A percentile compares a stretch with the other conserved stretches of the same genome.
phyloP scores from a whole-genome alignment of 495 filamentous ascomycete genomes.

The Aspergillus mulundensis region DNA sequence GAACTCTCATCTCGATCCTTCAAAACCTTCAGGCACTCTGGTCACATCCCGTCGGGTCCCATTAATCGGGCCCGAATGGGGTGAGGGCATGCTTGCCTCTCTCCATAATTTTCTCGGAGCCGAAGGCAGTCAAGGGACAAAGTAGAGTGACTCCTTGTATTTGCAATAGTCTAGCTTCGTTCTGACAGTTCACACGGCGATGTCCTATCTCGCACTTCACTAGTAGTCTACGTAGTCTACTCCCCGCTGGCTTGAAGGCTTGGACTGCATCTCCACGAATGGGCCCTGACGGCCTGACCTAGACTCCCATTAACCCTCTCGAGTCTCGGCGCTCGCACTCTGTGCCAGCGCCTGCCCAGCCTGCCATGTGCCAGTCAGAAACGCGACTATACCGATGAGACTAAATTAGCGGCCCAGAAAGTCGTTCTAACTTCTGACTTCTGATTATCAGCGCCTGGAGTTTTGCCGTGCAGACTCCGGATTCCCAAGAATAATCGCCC shows the following conservation, averaged over 20 bases:
- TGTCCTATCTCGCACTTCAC: not conserved
- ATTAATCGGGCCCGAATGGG: not conserved
- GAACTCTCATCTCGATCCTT: not conserved
- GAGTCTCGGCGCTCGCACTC: not conserved
- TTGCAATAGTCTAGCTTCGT: not conserved
- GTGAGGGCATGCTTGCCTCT: not conserved
- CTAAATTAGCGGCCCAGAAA: conserved; percentile 11
- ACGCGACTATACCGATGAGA: conserved; percentile 10
- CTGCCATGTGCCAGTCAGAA: conserved; percentile 14
- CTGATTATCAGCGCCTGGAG: not conserved
- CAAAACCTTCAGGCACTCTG: not conserved
- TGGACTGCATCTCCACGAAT: conserved; percentile 7
- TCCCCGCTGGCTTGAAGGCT: conserved; percentile 4
- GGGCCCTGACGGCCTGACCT: conserved; percentile 8
- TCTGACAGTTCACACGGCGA: not conserved
- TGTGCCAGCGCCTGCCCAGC: not conserved
- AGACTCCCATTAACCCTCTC: too few relatives aligned
- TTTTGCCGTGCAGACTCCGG: not conserved
- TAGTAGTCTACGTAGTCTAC: not conserved
- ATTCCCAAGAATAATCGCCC: conserved; percentile 6
- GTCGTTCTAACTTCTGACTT: not conserved
- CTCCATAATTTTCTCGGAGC: conserved; percentile 11
- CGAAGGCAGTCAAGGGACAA: not conserved
- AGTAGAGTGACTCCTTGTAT: not conserved
- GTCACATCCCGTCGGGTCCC: conserved; percentile 3